A percentile compares a stretch with the other conserved stretches of the same genome.
phyloP scores from a whole-genome alignment of 164 flowering plant species.

The Vitis riparia region DNA sequence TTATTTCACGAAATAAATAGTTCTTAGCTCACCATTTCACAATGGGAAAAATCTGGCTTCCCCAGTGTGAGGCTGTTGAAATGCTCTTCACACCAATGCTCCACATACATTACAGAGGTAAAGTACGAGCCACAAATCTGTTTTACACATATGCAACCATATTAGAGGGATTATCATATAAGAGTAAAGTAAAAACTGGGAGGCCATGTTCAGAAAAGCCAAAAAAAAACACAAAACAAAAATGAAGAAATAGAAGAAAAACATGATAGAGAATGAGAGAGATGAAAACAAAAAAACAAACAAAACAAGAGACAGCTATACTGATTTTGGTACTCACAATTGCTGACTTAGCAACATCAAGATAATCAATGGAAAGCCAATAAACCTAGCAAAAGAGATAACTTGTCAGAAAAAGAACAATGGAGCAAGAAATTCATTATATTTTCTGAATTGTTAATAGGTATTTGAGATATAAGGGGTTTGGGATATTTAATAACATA shows the following conservation, averaged over 20 bases:
- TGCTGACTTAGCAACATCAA: slow-evolving; percentile 80
- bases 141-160: slow-evolving; percentile 12
- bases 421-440: background rate
- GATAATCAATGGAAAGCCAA: slow-evolving; percentile 95
- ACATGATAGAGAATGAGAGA: background rate
- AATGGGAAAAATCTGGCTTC: slow-evolving; percentile 80
- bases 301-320: too few relatives aligned
- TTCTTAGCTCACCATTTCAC: slow-evolving; percentile 55
- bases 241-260: background rate
- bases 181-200: too few relatives aligned
- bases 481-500: too few relatives aligned
- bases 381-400: slow-evolving; percentile 60
- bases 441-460: too few relatives aligned
- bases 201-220: too few relatives aligned
- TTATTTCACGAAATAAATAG: background rate
- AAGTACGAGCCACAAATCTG: slow-evolving; percentile 91
- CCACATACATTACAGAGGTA: slow-evolving; percentile 88
- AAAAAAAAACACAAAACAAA: background rate
- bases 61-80: slow-evolving; percentile 74
- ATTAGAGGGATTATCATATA: slow-evolving; percentile 2
- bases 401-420: slow-evolving; percentile 9
- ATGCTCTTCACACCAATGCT: slow-evolving; percentile 95
- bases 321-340: slow-evolving; percentile 58
- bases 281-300: background rate
- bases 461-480: too few relatives aligned